A percentile compares a stretch with the other conserved stretches of the same genome.
These are phyloP conservation scores for Cytospora leucostoma DNA, from an alignment of 2,329 filamentous ascomycete species.

Conservation along the genomic window DNA sequence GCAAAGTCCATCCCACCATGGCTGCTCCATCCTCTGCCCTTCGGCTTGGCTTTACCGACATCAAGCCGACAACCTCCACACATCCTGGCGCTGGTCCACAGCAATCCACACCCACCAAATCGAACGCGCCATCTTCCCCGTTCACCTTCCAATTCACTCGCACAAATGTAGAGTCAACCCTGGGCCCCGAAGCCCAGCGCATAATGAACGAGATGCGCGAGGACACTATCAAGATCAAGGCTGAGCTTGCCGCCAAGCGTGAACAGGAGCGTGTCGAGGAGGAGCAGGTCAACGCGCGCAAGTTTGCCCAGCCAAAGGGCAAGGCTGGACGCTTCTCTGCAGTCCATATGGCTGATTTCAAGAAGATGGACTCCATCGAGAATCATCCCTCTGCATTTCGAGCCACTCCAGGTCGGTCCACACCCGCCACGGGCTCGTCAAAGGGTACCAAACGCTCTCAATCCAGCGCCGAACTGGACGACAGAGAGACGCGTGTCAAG, in stretches of 20 bases:
- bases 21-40: constrained; percentile 78
- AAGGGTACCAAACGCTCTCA: constrained; percentile 55
- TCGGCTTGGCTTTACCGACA: constrained; percentile 78
- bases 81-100: constrained; percentile 36
- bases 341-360: constrained; percentile 83
- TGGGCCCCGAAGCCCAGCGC: constrained; percentile 62
- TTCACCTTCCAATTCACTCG: constrained; percentile 67
- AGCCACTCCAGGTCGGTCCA: constrained; percentile 54
- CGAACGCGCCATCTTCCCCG: constrained; percentile 53
- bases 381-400: constrained; percentile 81
- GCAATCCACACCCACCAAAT: constrained; percentile 67
- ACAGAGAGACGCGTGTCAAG: constrained; percentile 52
- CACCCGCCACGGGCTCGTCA: constrained; percentile 43
- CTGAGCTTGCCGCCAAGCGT: constrained; percentile 63
- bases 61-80: constrained; percentile 58
- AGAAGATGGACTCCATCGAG: constrained; percentile 96
- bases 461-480: constrained; percentile 60
- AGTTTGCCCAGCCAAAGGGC: constrained; percentile 78
- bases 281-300: constrained; percentile 55
- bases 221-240: constrained; percentile 71
- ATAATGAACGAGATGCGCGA: constrained; percentile 70
- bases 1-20: constrained; percentile 74
- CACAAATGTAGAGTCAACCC: constrained; percentile 49
- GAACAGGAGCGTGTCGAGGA: constrained; percentile 55
- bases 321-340: constrained; percentile 80